These are phyloP conservation scores for Fusarium keratoplasticum DNA, from an alignment of 2,329 filamentous ascomycete species.

Conservation along the genomic window DNA sequence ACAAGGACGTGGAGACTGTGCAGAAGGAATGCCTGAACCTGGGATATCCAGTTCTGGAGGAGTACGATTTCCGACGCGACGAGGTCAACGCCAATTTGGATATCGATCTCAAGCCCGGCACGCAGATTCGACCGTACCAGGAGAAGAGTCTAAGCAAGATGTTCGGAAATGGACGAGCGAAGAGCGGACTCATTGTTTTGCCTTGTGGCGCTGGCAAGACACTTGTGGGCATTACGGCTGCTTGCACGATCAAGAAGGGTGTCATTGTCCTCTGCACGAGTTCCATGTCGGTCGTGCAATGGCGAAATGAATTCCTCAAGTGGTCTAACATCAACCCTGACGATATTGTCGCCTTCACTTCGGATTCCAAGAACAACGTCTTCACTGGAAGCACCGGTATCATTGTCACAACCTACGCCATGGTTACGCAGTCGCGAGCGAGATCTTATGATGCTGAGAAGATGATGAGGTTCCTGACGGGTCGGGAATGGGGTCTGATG, in stretches of 20 bases:
- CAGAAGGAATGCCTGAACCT: conserved; percentile 91
- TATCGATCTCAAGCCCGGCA: conserved; percentile 90
- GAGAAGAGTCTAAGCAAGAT: conserved; percentile 98
- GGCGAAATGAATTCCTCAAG: conserved; percentile 95
- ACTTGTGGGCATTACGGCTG: conserved; percentile 96
- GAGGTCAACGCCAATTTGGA: conserved; percentile 89
- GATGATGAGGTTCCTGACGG: conserved; percentile 95
- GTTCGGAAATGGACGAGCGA: conserved; percentile 98
- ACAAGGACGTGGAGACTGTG: conserved; percentile 84
- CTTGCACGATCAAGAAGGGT: conserved; percentile 97
- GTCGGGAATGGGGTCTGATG: conserved; percentile 96
- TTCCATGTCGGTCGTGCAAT: conserved; percentile 97
- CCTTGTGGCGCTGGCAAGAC: conserved; percentile 98
- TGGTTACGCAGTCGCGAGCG: conserved; percentile 93
- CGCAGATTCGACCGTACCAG: conserved; percentile 93
- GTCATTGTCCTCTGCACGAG: conserved; percentile 96
- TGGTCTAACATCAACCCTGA: conserved; percentile 97
- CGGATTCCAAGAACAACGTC: conserved; percentile 82
- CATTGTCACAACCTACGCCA: conserved; percentile 97
- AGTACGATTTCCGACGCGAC: conserved; percentile 97
- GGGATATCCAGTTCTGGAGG: conserved; percentile 88
- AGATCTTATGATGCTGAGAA: conserved; percentile 93
- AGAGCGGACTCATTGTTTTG: conserved; percentile 96
- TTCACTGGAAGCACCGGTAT: conserved; percentile 94
- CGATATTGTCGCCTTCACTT: conserved; percentile 95